A percentile compares a stretch with the other conserved stretches of the same genome.
Conservation (phyloP, 352 stramenopile species). For the Globisporangium okanoganense region DNA sequence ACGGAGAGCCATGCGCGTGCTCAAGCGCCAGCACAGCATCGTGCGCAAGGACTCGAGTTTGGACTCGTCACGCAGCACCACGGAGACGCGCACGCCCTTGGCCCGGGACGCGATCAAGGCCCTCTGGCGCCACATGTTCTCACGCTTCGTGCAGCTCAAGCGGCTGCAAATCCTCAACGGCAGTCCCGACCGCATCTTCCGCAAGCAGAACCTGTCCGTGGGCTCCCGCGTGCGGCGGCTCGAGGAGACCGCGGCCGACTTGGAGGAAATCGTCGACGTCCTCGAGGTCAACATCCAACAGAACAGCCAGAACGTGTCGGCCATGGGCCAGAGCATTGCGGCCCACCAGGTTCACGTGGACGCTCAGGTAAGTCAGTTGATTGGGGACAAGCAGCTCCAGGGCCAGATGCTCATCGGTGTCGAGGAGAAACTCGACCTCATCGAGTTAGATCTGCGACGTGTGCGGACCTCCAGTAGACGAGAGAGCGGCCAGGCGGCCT, state of each 20-base stretch:
- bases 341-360: constrained; percentile 36
- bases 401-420: constrained; percentile 40
- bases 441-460: constrained; percentile 52
- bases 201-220: constrained; percentile 60
- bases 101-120: constrained; percentile 32
- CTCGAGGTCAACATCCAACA: constrained; percentile 37
- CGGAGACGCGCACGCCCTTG: constrained; percentile 21
- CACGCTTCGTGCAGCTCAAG: constrained; percentile 48
- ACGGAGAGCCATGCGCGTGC: constrained; percentile 23
- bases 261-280: constrained; percentile 51
- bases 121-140: constrained; percentile 47
- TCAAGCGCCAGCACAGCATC: constrained; percentile 23
- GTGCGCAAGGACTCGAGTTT: constrained; percentile 20
- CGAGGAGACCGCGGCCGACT: constrained; percentile 41
- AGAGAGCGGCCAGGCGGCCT: constrained; percentile 26
- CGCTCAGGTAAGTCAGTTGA: constrained; percentile 35
- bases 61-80: neutral
- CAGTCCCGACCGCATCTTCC: constrained; percentile 51
- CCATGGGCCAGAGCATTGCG: constrained; percentile 29
- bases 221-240: constrained; percentile 53
- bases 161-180: constrained; percentile 53
- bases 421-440: constrained; percentile 51
- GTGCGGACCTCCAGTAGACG: constrained; percentile 35
- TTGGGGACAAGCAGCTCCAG: constrained; percentile 38
- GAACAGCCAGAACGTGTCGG: constrained; percentile 34